Conservation (phyloP, 176 grass and related monocot genomes). For the Bothriochloa decipiens region DNA sequence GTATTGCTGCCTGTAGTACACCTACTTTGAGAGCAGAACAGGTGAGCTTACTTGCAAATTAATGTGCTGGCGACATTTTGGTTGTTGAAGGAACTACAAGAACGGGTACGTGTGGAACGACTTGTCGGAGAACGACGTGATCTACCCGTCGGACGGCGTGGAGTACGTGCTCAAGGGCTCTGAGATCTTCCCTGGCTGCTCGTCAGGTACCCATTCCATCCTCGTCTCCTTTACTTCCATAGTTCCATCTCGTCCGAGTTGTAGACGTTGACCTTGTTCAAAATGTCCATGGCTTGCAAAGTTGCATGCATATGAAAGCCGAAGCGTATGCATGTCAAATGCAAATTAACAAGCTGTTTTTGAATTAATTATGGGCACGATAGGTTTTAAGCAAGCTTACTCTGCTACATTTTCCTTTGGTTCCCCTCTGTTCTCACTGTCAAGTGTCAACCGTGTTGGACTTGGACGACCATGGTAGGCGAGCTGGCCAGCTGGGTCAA, state of each 20-base stretch:
- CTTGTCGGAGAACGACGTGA: conserved; percentile 83
- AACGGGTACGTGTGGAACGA: conserved; percentile 99
- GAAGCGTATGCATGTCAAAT: not conserved
- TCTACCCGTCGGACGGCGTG: conserved; percentile 90
- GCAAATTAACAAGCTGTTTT: not conserved
- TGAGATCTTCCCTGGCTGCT: conserved; percentile 81
- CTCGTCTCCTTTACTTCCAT: not conserved
- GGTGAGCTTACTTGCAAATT: not conserved
- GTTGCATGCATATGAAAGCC: too few species aligned
- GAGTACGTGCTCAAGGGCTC: conserved; percentile 99
- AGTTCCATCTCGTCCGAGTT: too few species aligned
- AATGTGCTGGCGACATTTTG: not conserved
- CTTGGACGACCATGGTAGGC: conserved; percentile 3
- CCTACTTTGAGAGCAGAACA: not conserved
- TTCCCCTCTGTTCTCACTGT: not conserved
- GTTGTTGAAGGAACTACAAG: conserved; percentile 82
- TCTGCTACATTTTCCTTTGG: not conserved
- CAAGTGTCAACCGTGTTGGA: conserved; percentile 38
- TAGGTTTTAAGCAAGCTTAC: too few species aligned
- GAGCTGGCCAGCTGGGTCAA: not conserved
- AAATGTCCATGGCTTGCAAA: not conserved
- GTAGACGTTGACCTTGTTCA: too few species aligned
- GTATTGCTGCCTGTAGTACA: too few species aligned
- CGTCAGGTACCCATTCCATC: conserved; percentile 49
- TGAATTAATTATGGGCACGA: too few species aligned